Evolutionary conservation across 495 filamentous ascomycete species (phyloP).

Genomic region (Gamarada debralockiae): DNA sequence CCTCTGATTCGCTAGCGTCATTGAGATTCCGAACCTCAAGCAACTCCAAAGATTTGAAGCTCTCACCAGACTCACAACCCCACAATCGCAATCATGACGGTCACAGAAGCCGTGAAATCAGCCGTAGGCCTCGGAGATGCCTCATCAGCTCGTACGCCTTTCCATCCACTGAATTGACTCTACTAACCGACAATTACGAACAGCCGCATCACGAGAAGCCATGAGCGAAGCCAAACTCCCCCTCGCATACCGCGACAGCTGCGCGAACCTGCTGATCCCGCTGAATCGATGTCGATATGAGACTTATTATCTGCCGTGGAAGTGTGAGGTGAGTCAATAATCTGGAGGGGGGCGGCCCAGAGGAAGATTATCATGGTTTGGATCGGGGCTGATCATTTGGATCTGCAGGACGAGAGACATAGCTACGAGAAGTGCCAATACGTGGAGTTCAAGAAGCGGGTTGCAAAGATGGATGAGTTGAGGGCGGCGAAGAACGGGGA

Average conservation of each 20-base stretch:
- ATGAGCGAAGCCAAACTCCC: slow-evolving; percentile 92
- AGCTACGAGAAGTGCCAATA: slow-evolving; percentile 99
- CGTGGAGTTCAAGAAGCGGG: slow-evolving; percentile 95
- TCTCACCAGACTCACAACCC: background rate
- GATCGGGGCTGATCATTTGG: slow-evolving; percentile 1
- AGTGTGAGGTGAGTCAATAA: slow-evolving; percentile 57
- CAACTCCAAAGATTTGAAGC: too few relatives aligned
- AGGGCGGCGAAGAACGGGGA: slow-evolving; percentile 79
- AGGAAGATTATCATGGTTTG: background rate
- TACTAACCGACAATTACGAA: slow-evolving; percentile 15
- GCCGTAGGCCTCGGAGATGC: slow-evolving; percentile 43
- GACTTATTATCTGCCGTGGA: slow-evolving; percentile 94
- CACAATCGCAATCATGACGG: slow-evolving; percentile 28
- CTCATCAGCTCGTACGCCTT: slow-evolving; percentile 25
- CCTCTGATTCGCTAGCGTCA: too few relatives aligned
- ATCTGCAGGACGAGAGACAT: slow-evolving; percentile 80
- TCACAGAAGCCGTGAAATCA: slow-evolving; percentile 50
- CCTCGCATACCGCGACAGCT: slow-evolving; percentile 87
- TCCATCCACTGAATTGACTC: slow-evolving; percentile 3
- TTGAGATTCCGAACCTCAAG: too few relatives aligned
- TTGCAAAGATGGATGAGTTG: slow-evolving; percentile 97
- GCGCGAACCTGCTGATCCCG: slow-evolving; percentile 89
- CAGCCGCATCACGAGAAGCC: slow-evolving; percentile 75
- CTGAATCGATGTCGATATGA: slow-evolving; percentile 91
- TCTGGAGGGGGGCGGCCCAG: too few relatives aligned